Conservation (phyloP, 805 yeast genomes). For the Saccharomyces mikatae region DNA sequence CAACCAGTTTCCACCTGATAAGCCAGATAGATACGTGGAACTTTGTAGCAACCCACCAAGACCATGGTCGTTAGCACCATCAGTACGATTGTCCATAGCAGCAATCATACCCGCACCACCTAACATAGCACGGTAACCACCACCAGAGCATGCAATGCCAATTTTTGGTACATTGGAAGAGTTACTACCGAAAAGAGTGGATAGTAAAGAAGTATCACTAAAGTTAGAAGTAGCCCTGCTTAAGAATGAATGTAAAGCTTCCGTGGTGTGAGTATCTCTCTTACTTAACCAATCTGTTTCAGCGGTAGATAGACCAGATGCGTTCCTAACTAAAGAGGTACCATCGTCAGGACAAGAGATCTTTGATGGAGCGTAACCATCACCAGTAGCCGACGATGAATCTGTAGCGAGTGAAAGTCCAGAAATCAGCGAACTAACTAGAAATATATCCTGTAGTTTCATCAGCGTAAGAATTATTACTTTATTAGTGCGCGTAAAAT, state of each 20-base stretch:
- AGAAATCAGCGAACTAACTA: background rate
- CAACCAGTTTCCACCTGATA: slow-evolving; percentile 83
- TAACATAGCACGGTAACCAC: slow-evolving; percentile 84
- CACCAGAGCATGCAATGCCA: slow-evolving; percentile 64
- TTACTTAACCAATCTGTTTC: slow-evolving; percentile 44
- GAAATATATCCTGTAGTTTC: background rate
- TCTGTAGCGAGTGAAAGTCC: background rate
- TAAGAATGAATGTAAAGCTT: slow-evolving; percentile 9
- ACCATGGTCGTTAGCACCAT: slow-evolving; percentile 44
- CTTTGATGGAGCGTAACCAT: slow-evolving; percentile 50
- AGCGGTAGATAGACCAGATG: slow-evolving; percentile 34
- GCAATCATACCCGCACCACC: slow-evolving; percentile 79
- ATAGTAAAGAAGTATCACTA: slow-evolving; percentile 17
- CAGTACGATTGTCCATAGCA: slow-evolving; percentile 68
- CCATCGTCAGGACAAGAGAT: slow-evolving; percentile 41
- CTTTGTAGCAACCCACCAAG: slow-evolving; percentile 70
- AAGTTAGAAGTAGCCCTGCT: slow-evolving; percentile 14
- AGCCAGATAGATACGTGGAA: slow-evolving; percentile 62
- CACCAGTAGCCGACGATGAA: slow-evolving; percentile 30
- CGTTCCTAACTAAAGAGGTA: slow-evolving; percentile 34
- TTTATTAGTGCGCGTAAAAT: background rate
- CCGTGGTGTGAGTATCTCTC: slow-evolving; percentile 12
- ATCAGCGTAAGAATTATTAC: background rate
- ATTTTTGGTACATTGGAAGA: slow-evolving; percentile 35
- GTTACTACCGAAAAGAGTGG: slow-evolving; percentile 7